Conservation (phyloP, 108 stramenopile species). For the Pseudonitzschia multistriata region DNA sequence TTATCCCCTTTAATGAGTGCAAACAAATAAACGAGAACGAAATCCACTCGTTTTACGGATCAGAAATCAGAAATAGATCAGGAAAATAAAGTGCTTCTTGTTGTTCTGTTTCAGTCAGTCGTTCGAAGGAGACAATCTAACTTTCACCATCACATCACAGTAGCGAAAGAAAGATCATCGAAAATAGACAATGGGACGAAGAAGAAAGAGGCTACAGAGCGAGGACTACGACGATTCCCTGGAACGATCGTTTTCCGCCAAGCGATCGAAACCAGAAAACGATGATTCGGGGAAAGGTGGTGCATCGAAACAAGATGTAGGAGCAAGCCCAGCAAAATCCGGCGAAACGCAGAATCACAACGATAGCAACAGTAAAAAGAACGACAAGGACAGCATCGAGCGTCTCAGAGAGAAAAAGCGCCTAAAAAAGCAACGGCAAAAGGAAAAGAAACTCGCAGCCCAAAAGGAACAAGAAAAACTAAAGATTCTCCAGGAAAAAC, state of each 20-base stretch:
- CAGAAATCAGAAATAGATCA: too few species aligned
- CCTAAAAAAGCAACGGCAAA: neutral
- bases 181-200: conserved; percentile 10
- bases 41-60: too few species aligned
- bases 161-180: neutral
- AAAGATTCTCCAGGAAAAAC: conserved; percentile 15
- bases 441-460: conserved; percentile 4
- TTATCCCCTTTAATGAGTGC: too few species aligned
- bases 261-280: conserved; percentile 13
- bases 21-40: too few species aligned
- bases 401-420: conserved; percentile 2
- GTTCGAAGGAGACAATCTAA: too few species aligned
- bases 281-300: neutral
- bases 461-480: conserved; percentile 28
- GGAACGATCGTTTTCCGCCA: neutral
- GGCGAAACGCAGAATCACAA: neutral
- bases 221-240: conserved; percentile 5
- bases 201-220: neutral
- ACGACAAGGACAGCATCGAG: conserved; percentile 2
- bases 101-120: neutral
- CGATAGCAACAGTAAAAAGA: neutral
- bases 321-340: neutral
- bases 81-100: too few species aligned
- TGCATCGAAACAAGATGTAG: neutral
- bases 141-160: neutral